A percentile compares a stretch with the other conserved stretches of the same genome.
Conservation (phyloP, 805 yeast genomes). For the Candida incommunis region DNA sequence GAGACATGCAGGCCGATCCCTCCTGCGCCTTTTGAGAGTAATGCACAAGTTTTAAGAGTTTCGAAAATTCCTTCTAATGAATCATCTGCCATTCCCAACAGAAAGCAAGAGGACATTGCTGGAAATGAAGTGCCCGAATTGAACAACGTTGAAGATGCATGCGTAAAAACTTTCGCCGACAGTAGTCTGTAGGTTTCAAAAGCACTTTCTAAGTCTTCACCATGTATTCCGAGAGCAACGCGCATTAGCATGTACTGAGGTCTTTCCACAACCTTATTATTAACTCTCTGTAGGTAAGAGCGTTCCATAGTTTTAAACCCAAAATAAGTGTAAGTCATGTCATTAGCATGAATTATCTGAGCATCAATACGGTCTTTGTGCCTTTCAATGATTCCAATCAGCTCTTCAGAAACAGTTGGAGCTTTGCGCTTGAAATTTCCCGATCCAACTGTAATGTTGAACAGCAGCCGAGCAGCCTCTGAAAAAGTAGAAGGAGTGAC, state of each 20-base stretch:
- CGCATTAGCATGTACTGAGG: slow-evolving; percentile 82
- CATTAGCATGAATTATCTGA: slow-evolving; percentile 57
- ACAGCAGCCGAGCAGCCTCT: slow-evolving; percentile 50
- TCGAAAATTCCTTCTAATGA: slow-evolving; percentile 92
- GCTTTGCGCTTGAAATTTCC: slow-evolving; percentile 38
- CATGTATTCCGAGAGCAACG: slow-evolving; percentile 81
- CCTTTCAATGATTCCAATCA: slow-evolving; percentile 39
- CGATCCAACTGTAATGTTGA: slow-evolving; percentile 50
- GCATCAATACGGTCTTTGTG: slow-evolving; percentile 48
- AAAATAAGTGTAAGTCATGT: slow-evolving; percentile 57
- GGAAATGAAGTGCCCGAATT: slow-evolving; percentile 84
- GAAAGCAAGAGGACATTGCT: slow-evolving; percentile 82
- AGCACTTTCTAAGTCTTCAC: slow-evolving; percentile 42
- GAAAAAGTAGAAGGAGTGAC: slow-evolving; percentile 73
- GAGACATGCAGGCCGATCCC: slow-evolving; percentile 88
- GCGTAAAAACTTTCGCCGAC: slow-evolving; percentile 80
- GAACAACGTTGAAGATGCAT: slow-evolving; percentile 90
- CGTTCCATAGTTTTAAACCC: slow-evolving; percentile 80
- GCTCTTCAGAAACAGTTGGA: slow-evolving; percentile 51
- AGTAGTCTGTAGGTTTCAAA: slow-evolving; percentile 70
- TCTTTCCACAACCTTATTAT: slow-evolving; percentile 55
- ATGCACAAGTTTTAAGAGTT: slow-evolving; percentile 75
- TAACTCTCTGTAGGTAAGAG: slow-evolving; percentile 52
- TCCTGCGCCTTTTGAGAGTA: slow-evolving; percentile 89
- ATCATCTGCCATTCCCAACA: slow-evolving; percentile 84